Conservation (phyloP, 495 filamentous ascomycete genomes). For the Xeromyces bisporus region DNA sequence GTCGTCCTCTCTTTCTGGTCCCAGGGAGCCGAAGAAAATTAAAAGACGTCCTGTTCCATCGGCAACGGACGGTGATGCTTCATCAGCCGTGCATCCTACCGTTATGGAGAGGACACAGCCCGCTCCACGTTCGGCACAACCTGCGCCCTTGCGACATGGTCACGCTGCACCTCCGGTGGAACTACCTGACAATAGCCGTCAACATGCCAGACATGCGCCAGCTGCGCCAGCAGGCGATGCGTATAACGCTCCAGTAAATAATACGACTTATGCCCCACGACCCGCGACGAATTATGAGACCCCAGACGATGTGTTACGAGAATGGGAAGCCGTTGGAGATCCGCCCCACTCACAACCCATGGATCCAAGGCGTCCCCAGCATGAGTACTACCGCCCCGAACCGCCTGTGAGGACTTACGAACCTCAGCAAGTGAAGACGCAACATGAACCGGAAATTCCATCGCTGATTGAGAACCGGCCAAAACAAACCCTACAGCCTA, state of each 20-base stretch:
- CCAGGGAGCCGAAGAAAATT: constrained; percentile 42
- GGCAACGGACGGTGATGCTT: constrained; percentile 41
- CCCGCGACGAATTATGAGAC: constrained; percentile 15
- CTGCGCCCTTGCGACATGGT: background rate
- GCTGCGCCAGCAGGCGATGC: constrained; percentile 8
- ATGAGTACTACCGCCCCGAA: constrained; percentile 10
- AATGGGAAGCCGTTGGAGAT: constrained; percentile 11
- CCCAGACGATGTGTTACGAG: constrained; percentile 14
- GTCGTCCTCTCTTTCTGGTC: constrained; percentile 32
- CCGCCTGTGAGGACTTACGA: too few relatives aligned
- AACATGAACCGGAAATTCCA: too few relatives aligned
- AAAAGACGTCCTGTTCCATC: constrained; percentile 68
- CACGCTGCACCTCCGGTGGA: background rate
- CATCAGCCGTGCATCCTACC: constrained; percentile 9
- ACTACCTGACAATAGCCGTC: background rate
- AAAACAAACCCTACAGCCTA: too few relatives aligned
- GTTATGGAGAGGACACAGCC: constrained; percentile 13
- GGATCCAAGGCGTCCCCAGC: constrained; percentile 7
- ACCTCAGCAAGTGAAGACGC: too few relatives aligned
- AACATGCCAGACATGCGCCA: background rate
- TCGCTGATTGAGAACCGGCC: too few relatives aligned
- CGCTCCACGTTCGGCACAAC: constrained; percentile 6
- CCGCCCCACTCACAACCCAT: constrained; percentile 7
- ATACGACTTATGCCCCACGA: background rate
- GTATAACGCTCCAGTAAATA: constrained; percentile 6